phyloP scores from a whole-genome alignment of 352 stramenopile species.

The Peronospora tabacina region DNA sequence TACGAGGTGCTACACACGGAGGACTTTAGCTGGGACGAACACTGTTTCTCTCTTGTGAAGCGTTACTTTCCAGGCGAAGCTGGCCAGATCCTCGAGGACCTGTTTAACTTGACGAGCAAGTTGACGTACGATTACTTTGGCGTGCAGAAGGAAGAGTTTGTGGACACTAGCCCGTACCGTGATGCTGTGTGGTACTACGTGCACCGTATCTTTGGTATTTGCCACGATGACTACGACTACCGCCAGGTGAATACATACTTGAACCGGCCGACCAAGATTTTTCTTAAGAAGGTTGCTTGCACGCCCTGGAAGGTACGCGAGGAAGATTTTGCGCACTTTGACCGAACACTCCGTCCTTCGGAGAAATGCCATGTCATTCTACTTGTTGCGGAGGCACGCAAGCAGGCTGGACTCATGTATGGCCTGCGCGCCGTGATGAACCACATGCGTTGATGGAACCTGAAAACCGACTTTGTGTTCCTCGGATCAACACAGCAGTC shows the following conservation, averaged over 20 bases:
- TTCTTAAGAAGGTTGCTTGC: constrained; percentile 82
- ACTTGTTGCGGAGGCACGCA: constrained; percentile 72
- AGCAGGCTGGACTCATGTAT: constrained; percentile 85
- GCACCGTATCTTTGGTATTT: constrained; percentile 84
- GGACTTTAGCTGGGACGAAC: constrained; percentile 86
- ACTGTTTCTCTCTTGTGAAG: constrained; percentile 81
- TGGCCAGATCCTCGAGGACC: constrained; percentile 76
- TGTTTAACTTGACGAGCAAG: constrained; percentile 83
- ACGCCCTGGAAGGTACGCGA: constrained; percentile 76
- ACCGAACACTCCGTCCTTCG: constrained; percentile 61
- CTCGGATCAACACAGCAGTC: constrained; percentile 15
- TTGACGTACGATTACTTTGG: constrained; percentile 79
- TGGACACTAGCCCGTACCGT: constrained; percentile 78
- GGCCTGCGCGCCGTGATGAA: constrained; percentile 80
- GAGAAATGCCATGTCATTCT: constrained; percentile 85
- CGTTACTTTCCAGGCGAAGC: constrained; percentile 77
- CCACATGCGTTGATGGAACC: constrained; percentile 62
- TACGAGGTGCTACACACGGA: constrained; percentile 83
- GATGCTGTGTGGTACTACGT: constrained; percentile 85
- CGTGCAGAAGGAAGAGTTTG: constrained; percentile 38
- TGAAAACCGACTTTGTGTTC: constrained; percentile 11
- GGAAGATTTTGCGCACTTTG: constrained; percentile 82
- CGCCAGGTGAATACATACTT: constrained; percentile 73
- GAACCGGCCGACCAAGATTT: constrained; percentile 81
- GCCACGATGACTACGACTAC: constrained; percentile 86